phyloP scores from a whole-genome alignment of 345 rosid genomes.

The Sisymbrium irio region DNA sequence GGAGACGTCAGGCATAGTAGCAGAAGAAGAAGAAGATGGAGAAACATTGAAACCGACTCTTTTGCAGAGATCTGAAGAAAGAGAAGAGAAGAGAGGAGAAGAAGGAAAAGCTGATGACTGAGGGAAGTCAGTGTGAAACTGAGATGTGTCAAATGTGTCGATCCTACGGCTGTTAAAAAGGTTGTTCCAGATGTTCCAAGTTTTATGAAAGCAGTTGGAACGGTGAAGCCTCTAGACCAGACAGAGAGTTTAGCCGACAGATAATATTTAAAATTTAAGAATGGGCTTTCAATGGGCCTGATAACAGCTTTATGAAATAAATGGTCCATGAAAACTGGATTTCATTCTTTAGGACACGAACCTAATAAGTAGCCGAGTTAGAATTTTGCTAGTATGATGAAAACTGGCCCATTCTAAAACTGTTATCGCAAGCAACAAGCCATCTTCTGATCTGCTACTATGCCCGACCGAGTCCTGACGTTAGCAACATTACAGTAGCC shows the following conservation, averaged over 20 bases:
- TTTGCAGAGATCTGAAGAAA: conserved; percentile 32
- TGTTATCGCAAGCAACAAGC: not conserved
- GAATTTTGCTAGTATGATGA: not conserved
- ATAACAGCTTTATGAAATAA: not conserved
- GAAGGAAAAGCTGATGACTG: conserved; percentile 23
- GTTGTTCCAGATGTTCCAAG: conserved; percentile 23
- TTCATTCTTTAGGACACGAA: not conserved
- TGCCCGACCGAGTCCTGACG: no score
- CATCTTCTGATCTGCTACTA: no score
- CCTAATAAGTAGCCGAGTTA: not conserved
- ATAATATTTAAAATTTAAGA: not conserved
- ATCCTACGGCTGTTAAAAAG: conserved; percentile 34
- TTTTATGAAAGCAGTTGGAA: not conserved
- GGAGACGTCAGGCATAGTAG: conserved; percentile 19
- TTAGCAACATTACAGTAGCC: not conserved
- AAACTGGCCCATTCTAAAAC: not conserved
- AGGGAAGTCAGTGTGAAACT: conserved; percentile 21
- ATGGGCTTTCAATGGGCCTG: not conserved
- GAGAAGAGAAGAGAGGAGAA: not conserved
- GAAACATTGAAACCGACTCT: conserved; percentile 16
- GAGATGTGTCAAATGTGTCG: conserved; percentile 26
- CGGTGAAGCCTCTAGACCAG: not conserved
- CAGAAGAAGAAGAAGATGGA: conserved; percentile 29
- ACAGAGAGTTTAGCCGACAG: not conserved
- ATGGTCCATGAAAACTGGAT: not conserved